phyloP scores from a whole-genome alignment of 2,329 filamentous ascomycete species.

The Aspergillus sp. region DNA sequence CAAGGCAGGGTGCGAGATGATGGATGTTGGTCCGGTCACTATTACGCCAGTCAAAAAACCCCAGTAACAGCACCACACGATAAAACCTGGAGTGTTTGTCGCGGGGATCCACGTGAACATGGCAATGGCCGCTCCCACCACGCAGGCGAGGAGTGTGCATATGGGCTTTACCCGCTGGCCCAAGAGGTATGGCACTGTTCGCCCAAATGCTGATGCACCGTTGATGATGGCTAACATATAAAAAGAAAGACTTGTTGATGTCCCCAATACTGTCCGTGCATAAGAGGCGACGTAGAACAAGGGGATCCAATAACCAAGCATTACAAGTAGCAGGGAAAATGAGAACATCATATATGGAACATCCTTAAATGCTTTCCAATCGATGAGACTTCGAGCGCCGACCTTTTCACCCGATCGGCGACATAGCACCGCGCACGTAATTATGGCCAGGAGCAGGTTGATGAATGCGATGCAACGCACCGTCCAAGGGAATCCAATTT shows the following conservation, averaged over 20 bases:
- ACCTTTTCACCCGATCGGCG: conserved; percentile 38
- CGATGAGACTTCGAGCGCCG: conserved; percentile 41
- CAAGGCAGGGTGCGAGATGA: conserved; percentile 31
- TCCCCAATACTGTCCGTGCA: conserved; percentile 46
- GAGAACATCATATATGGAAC: conserved; percentile 44
- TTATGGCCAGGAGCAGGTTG: conserved; percentile 41
- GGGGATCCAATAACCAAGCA: conserved; percentile 50
- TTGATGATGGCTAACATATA: conserved; percentile 56
- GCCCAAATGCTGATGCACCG: conserved; percentile 51
- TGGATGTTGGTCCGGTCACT: conserved; percentile 30
- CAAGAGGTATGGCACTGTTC: conserved; percentile 49
- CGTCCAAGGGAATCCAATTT: conserved; percentile 61
- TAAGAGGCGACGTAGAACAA: conserved; percentile 46
- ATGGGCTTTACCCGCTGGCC: conserved; percentile 31
- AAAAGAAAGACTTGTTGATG: conserved; percentile 46
- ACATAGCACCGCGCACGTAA: conserved; percentile 38
- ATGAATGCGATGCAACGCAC: conserved; percentile 58
- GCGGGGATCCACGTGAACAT: conserved; percentile 36
- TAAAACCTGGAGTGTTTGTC: conserved; percentile 22
- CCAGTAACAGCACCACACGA: conserved; percentile 35
- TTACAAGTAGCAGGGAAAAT: conserved; percentile 47
- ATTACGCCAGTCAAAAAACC: conserved; percentile 31
- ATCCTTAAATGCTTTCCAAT: conserved; percentile 41
- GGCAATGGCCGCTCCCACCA: conserved; percentile 25
- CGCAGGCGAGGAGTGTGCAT: conserved; percentile 20